Base-by-base conservation (phyloP, 768 basidiomycete genomes). In the Amanita rimosa region DNA sequence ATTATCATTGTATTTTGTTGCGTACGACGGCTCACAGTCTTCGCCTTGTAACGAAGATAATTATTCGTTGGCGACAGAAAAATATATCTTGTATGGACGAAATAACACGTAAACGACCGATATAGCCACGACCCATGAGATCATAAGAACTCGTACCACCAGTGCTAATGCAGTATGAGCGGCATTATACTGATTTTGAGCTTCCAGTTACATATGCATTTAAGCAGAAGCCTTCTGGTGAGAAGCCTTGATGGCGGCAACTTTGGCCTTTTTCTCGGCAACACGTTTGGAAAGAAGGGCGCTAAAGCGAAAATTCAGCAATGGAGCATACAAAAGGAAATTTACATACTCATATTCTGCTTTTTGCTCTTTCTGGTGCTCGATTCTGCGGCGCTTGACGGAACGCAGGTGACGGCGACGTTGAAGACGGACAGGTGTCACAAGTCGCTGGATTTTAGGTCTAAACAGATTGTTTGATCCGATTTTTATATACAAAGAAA, bases 361-460 rank as follows among this genome's bases (percentile, higher is more conserved):
- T 72, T 95, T 90, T 72, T 93, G 89, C 70, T 92, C 94, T 74
- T 92, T 92, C 76, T 95, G 93, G 65, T 73, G 77, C 62, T 92
- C 88, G 62, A 90, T 73, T 67, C 81, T 81, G 68, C 90, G 80
- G 64, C 84, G 81, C 71, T 91, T 85, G 72, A 97, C 79, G 40
- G 91, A 78, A 56, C 71, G 81, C 62, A 95, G 80, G 74, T 89
- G 92, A 58, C 95, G 88, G 68, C 91, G 86, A 69, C 93, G 89
- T 71, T 99, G 95, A 62, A 97, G 86, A 61, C 93, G 89, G 62
- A 88, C 63, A 58, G 94, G 94, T 41, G 93, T 97, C 58, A 97
- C 93, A 52, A 97, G 81, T 62, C 94, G 82, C 71, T 96, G 92
- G 66, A 97, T 96, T 75, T 95, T 95, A 61, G 94, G 92, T 59